Percentiles rank a stretch among this genome's conserved stretches.
These are phyloP conservation scores for Fusarium sp. DNA, from an alignment of 2,329 filamentous ascomycete species.

Conservation along the genomic window DNA sequence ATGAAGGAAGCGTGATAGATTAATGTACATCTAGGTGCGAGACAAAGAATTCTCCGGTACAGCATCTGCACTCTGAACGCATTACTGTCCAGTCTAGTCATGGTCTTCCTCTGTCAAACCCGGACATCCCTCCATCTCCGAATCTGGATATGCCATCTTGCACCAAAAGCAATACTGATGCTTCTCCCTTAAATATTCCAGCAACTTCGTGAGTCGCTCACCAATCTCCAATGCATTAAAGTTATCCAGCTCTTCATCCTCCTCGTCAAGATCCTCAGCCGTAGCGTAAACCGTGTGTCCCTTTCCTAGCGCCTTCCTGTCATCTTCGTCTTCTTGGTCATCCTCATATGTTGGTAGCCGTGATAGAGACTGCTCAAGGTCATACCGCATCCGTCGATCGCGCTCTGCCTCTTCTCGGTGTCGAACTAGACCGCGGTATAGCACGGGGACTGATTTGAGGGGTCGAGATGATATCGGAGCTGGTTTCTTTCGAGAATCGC, in stretches of 20 bases:
- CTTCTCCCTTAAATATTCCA: slow-evolving; percentile 76
- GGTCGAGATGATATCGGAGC: slow-evolving; percentile 60
- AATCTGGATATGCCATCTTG: slow-evolving; percentile 82
- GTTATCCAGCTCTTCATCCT: slow-evolving; percentile 82
- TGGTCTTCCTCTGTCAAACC: slow-evolving; percentile 88
- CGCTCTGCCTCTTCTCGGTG: slow-evolving; percentile 77
- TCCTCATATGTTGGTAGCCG: slow-evolving; percentile 75
- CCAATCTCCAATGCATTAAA: slow-evolving; percentile 77
- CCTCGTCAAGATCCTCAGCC: slow-evolving; percentile 79
- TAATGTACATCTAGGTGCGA: not conserved
- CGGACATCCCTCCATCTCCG: slow-evolving; percentile 86
- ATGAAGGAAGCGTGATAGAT: no score
- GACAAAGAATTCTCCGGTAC: not conserved
- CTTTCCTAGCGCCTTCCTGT: slow-evolving; percentile 75
- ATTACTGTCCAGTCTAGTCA: slow-evolving; percentile 52
- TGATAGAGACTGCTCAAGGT: slow-evolving; percentile 74
- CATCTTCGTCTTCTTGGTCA: slow-evolving; percentile 78
- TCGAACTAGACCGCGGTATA: slow-evolving; percentile 82
- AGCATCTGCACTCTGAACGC: not conserved
- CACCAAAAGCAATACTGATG: slow-evolving; percentile 97
- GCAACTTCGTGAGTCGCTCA: slow-evolving; percentile 75
- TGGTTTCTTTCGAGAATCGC: slow-evolving; percentile 45
- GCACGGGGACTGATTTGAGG: slow-evolving; percentile 77
- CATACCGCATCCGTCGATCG: slow-evolving; percentile 72
- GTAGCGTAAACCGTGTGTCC: slow-evolving; percentile 66